Conservation (phyloP, 352 stramenopile genomes). For the Phytopythium helicoides region DNA sequence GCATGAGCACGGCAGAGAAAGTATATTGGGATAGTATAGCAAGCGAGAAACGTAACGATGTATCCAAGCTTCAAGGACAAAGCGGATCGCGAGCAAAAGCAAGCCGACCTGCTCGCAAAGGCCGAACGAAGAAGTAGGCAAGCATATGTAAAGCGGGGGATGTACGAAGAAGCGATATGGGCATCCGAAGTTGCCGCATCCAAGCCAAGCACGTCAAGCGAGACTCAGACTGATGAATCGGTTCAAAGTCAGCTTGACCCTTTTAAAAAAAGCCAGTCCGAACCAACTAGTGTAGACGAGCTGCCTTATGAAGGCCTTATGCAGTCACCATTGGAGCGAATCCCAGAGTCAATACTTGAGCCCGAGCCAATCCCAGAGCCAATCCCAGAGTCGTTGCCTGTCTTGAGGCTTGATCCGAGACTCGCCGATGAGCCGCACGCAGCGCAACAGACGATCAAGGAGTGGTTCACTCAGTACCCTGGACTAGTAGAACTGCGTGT, state of each 20-base stretch:
- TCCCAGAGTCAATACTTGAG: no score
- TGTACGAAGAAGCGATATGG: conserved; percentile 17
- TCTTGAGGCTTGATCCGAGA: no score
- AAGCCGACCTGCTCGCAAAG: conserved; percentile 10
- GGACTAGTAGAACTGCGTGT: no score
- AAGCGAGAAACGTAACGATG: conserved; percentile 9
- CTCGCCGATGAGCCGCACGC: no score
- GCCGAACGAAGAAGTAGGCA: conserved; percentile 9
- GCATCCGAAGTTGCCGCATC: conserved; percentile 10
- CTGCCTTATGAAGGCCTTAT: conserved; percentile 2
- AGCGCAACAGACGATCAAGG: no score
- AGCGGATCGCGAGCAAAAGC: conserved; percentile 12
- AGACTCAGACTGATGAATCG: conserved; percentile 12
- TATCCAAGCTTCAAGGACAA: conserved; percentile 13
- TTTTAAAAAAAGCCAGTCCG: conserved; percentile 10
- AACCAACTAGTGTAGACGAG: conserved; percentile 5
- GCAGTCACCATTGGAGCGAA: no score
- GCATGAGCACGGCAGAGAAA: not conserved
- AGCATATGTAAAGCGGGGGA: conserved; percentile 8
- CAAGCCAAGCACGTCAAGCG: conserved; percentile 3
- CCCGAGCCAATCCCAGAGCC: no score
- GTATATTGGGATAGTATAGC: not conserved
- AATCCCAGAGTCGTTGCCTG: no score
- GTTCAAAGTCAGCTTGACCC: conserved; percentile 2
- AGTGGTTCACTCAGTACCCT: no score